A percentile compares a stretch with the other conserved stretches of the same genome.
Evolutionary conservation across 768 basidiomycete species (phyloP).

Genomic region (Butyriboletus loyo): DNA sequence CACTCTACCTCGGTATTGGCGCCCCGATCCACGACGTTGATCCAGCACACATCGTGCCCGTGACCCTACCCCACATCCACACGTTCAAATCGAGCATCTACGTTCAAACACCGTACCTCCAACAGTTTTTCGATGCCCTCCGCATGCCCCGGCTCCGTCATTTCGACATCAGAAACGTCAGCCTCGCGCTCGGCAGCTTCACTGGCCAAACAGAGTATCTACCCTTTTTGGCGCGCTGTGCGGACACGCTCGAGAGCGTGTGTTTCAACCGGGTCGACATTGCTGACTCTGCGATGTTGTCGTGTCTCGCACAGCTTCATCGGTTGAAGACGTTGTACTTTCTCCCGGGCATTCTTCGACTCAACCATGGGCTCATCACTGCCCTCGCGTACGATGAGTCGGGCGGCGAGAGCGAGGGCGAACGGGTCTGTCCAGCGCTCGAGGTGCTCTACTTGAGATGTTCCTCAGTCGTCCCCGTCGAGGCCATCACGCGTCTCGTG

Average conservation of each 20-base stretch:
- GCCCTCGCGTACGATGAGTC: slow-evolving; percentile 14
- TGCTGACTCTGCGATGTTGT: slow-evolving; percentile 14
- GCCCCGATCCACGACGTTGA: slow-evolving; percentile 16
- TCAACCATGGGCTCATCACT: slow-evolving; percentile 30
- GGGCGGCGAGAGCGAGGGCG: not conserved
- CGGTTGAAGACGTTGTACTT: slow-evolving; percentile 17
- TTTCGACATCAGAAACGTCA: slow-evolving; percentile 29
- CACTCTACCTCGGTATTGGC: slow-evolving; percentile 28
- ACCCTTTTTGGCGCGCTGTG: slow-evolving; percentile 25
- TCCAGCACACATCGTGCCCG: slow-evolving; percentile 10
- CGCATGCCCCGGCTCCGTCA: slow-evolving; percentile 23
- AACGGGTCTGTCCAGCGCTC: slow-evolving; percentile 22
- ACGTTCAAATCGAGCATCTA: slow-evolving; percentile 27
- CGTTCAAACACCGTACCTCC: slow-evolving; percentile 26
- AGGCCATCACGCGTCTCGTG: slow-evolving; percentile 23
- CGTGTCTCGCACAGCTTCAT: slow-evolving; percentile 21
- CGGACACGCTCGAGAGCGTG: slow-evolving; percentile 28
- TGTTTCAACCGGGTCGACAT: slow-evolving; percentile 24
- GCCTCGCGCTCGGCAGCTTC: slow-evolving; percentile 26
- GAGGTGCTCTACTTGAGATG: slow-evolving; percentile 24
- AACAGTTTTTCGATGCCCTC: slow-evolving; percentile 25
- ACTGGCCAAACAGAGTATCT: slow-evolving; percentile 27
- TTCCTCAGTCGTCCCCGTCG: slow-evolving; percentile 21
- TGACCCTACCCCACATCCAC: slow-evolving; percentile 28
- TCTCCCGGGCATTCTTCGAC: slow-evolving; percentile 29